Evolutionary conservation across 352 stramenopile species (phyloP).

Genomic region (Aphanomyces cochlioides): DNA sequence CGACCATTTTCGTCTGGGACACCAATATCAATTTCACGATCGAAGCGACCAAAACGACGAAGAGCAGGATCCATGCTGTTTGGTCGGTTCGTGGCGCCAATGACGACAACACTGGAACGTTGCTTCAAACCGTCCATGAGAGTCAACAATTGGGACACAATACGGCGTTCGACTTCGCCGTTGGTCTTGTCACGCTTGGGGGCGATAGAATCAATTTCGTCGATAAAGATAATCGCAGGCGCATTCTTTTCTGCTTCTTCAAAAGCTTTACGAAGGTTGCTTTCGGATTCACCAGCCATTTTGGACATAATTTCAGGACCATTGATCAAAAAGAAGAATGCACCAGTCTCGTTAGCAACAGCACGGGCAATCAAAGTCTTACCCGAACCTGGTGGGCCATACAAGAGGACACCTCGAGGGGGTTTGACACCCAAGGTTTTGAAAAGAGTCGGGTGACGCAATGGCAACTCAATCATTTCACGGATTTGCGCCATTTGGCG

Average conservation of each 20-base stretch:
- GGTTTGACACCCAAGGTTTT: constrained; percentile 99
- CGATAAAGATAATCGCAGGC: constrained; percentile 99
- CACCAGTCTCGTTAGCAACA: constrained; percentile 98
- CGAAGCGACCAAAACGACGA: constrained; percentile 97
- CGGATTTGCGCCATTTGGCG: constrained; percentile 99
- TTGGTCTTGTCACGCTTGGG: constrained; percentile 99
- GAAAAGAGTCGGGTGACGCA: constrained; percentile 97
- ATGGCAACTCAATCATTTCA: constrained; percentile 99
- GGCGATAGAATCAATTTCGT: constrained; percentile 99
- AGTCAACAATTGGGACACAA: constrained; percentile 98
- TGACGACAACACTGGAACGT: constrained; percentile 95
- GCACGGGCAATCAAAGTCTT: constrained; percentile 99
- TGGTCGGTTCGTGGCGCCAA: constrained; percentile 98
- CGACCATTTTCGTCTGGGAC: constrained; percentile 98
- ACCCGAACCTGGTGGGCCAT: constrained; percentile 96
- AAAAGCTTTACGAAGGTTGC: constrained; percentile 95
- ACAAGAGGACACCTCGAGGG: constrained; percentile 98
- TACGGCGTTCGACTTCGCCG: constrained; percentile 97
- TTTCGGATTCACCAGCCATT: constrained; percentile 92
- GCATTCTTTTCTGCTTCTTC: constrained; percentile 99
- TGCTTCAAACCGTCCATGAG: constrained; percentile 98
- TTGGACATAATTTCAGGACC: constrained; percentile 99
- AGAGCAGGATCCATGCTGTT: constrained; percentile 98
- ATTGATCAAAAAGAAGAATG: constrained; percentile 99
- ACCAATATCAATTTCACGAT: constrained; percentile 99